Conservation (phyloP, 2,329 filamentous ascomycete genomes). For the Lithohypha guttulata region DNA sequence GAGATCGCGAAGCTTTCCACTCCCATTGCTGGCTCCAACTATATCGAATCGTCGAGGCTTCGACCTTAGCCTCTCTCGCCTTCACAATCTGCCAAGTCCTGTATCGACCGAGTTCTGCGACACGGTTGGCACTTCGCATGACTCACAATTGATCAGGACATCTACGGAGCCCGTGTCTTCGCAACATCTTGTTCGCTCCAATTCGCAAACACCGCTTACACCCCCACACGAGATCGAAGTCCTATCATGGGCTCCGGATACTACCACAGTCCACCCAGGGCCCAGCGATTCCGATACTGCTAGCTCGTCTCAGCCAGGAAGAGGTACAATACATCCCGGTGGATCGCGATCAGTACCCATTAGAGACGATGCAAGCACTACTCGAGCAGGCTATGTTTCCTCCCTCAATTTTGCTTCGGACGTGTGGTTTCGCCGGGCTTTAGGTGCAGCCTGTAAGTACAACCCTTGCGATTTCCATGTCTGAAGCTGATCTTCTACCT, state of each 20-base stretch:
- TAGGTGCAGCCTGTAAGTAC: conserved; percentile 5
- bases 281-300: neutral
- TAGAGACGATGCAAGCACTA: neutral
- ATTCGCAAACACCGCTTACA: neutral
- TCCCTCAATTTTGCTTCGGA: neutral
- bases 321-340: too few species aligned
- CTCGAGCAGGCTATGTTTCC: too few species aligned
- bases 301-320: neutral
- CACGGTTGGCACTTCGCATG: too few species aligned
- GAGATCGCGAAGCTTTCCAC: neutral
- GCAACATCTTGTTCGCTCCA: neutral
- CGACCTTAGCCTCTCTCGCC: neutral
- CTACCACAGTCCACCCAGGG: neutral
- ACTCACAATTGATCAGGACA: too few species aligned
- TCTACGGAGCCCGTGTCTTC: neutral
- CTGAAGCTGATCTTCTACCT: too few species aligned
- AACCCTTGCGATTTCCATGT: neutral
- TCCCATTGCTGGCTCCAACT: neutral
- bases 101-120: neutral
- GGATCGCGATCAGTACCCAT: neutral
- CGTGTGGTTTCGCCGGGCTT: conserved; percentile 5
- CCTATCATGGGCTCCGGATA: neutral
- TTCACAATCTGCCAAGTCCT: neutral
- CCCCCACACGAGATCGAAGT: conserved; percentile 5
- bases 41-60: conserved; percentile 3